Conservation (phyloP, 2,329 filamentous ascomycete genomes). For the Hypoxylon sp. region DNA sequence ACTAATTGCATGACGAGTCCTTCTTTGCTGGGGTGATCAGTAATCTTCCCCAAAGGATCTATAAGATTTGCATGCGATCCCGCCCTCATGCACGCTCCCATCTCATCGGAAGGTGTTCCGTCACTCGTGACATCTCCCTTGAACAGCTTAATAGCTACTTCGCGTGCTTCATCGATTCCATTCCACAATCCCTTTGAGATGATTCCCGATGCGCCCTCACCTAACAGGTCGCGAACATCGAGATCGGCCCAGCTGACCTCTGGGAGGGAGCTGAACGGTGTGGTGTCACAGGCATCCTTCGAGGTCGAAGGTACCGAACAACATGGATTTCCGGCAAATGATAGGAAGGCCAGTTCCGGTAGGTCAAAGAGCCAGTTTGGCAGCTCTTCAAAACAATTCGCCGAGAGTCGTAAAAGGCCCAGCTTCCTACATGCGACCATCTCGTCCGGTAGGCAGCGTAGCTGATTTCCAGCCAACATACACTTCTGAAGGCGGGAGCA, state of each 20-base stretch:
- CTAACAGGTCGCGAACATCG: conserved; percentile 58
- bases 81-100: conserved; percentile 62
- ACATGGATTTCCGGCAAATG: conserved; percentile 65
- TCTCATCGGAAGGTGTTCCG: conserved; percentile 64
- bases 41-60: conserved; percentile 61
- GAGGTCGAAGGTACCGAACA: conserved; percentile 46
- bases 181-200: conserved; percentile 61
- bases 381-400: conserved; percentile 58
- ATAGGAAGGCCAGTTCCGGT: conserved; percentile 63
- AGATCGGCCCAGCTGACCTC: conserved; percentile 60
- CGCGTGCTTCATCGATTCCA: conserved; percentile 48
- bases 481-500: conserved; percentile 63
- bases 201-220: conserved; percentile 63
- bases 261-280: conserved; percentile 52
- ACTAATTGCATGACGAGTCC: conserved; percentile 65
- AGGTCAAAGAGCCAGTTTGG: conserved; percentile 62
- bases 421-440: conserved; percentile 63
- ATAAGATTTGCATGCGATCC: conserved; percentile 64
- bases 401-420: conserved; percentile 60
- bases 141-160: conserved; percentile 66
- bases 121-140: conserved; percentile 63
- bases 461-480: conserved; percentile 64
- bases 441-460: conserved; percentile 57
- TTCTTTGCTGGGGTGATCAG: conserved; percentile 58
- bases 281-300: conserved; percentile 33